Conservation (phyloP, 768 basidiomycete species). For the Termitomyces eurrhizus region DNA sequence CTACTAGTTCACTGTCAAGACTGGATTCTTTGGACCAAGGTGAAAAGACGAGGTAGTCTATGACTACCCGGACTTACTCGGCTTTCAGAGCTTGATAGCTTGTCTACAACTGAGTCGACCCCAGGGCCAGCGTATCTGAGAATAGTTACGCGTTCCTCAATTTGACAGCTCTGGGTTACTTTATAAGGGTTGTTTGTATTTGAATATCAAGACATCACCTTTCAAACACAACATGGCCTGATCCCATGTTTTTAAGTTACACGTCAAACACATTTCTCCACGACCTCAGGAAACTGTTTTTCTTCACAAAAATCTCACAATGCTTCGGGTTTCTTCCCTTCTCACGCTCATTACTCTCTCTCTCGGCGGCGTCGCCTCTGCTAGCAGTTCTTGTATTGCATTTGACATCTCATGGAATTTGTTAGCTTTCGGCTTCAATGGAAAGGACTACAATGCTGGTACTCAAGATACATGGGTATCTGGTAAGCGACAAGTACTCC, state of each 20-base stretch:
- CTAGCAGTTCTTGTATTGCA: slow-evolving; percentile 51
- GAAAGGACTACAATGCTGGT: slow-evolving; percentile 82
- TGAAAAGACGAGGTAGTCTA: not conserved
- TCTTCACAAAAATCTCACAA: not conserved
- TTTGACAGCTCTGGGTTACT: too few species aligned
- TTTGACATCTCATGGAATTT: slow-evolving; percentile 84
- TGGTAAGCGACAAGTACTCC: slow-evolving; percentile 29
- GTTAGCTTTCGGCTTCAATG: slow-evolving; percentile 79
- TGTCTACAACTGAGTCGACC: not conserved
- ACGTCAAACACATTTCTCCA: not conserved
- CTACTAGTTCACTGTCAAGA: too few species aligned
- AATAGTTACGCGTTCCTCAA: too few species aligned
- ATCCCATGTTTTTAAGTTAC: not conserved
- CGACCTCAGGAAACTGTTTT: not conserved
- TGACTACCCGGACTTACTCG: not conserved
- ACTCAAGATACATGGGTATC: slow-evolving; percentile 63
- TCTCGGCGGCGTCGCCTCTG: slow-evolving; percentile 15
- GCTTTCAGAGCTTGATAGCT: not conserved
- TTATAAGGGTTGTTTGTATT: not conserved
- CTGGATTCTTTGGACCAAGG: not conserved
- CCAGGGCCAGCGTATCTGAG: not conserved
- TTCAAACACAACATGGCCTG: not conserved
- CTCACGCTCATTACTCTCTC: slow-evolving; percentile 20
- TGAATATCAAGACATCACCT: not conserved
- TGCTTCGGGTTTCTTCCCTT: slow-evolving; percentile 14